Base-by-base conservation (phyloP, 305 asterid species). In the Rubia peregrina region DNA sequence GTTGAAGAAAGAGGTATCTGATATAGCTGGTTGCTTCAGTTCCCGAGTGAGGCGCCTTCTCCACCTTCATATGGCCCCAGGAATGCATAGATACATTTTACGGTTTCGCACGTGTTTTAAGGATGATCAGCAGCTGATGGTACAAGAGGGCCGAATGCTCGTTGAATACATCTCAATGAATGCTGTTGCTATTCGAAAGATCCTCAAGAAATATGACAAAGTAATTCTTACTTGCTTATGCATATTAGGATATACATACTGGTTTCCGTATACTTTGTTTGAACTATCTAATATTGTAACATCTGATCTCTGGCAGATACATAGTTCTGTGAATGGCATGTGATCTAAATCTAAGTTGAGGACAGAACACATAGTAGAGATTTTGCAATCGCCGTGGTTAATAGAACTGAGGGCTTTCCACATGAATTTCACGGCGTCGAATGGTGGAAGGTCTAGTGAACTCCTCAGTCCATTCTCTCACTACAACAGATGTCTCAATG, bases 171-270 rank as follows among this genome's bases (percentile, higher is more conserved):
- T 79, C 26, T 76, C 75, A 71, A 89, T 90, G 96, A 90, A 90
- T 77, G 88, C 96, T 36, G 76, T 86, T 67, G 97, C 96, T 73
- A 80, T 90, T 81, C 81, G 90, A 59, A 90, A 90, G 82, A 89
- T 90, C 73, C 96, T 90, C 69, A 88, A 89, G 86, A 90, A 90
- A 81, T 90, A 90, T 70, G 97, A 88, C 72, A 88, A 87, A 74
- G 88, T 70, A 3, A 43, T 26, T 24, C 22, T 19, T 26, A 22
- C 22, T 61, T 75, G 41, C 55, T 70, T 55, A 22, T 75, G 10
- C 69, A 21, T 72, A 42, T 16, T 40, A 68, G 30, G 46, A 38
- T 71, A 56, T 36, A 56, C 17, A 41, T 40, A 61, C 11, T 40
- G 71, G 7, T 41, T 7, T 60, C 55, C 1, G 9, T 55, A 55